Base-by-base conservation (phyloP, 2,329 filamentous ascomycete species). In the Leptographium procerum region DNA sequence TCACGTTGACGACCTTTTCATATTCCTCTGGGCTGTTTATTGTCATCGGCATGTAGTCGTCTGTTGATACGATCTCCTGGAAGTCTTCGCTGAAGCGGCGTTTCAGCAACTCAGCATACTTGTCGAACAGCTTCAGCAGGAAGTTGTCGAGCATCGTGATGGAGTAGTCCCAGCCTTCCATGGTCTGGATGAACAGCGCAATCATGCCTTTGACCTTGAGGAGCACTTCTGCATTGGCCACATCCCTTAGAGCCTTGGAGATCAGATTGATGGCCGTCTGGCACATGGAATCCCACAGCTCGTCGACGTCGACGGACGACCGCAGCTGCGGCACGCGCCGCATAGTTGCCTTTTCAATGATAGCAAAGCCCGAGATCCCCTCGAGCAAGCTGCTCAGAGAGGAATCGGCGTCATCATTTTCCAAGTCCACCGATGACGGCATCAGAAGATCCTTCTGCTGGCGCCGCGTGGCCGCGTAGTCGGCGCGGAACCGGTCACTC, bases 31-130 rank as follows among this genome's bases (percentile, higher is more conserved):
- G 73, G 24, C 87, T 91, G 66, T 91, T 89, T 69, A 97, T 95
- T 1, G 90, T 89, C 94, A 99, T 97, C 2, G 94, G 95, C 92
- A 99, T 99, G 72, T 99, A 99, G 71, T 99, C 94, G 69, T 99
- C 94, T 1, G 90, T 96, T n/a, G 89, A 85, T 19, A 86, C 83
- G 65, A 86, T 86, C 80, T 97, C 92, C 69, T 95, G 87, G 69
- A 99, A 99, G 71, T 97, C 92, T 64, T 95, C 89, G 69, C 90
- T 95, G 68, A 97, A 99, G 52, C 91, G 83, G 61, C 83, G 84
- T 73, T 96, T 96, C 58, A 99, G 80, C 11, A 97, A 77, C 64
- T 95, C 88, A 0, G 91, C 89, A 70, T 99, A 99, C 70, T 92
- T 96, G 63, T 92, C 87, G 69, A 99, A 99, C 7, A 99, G 75